Conservation (phyloP, 1,139 yeast species). For the Yamadazyma pseudoaaseri region DNA sequence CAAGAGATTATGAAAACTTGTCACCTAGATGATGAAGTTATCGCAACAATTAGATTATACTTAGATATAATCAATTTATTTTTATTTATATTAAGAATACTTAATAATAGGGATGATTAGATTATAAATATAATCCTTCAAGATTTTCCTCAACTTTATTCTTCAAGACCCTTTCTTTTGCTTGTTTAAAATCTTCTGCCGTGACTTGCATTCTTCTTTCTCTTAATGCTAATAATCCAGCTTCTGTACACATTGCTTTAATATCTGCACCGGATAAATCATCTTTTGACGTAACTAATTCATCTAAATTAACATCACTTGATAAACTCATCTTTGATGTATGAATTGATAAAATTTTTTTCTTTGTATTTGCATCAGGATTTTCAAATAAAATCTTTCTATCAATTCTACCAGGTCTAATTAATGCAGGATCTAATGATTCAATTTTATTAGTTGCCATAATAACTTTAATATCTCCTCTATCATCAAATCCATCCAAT, state of each 20-base stretch:
- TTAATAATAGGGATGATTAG: slow-evolving; percentile 35
- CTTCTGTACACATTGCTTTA: slow-evolving; percentile 97
- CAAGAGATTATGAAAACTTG: slow-evolving; percentile 77
- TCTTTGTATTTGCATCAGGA: slow-evolving; percentile 91
- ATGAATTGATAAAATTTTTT: slow-evolving; percentile 90
- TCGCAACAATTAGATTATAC: slow-evolving; percentile 74
- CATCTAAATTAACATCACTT: slow-evolving; percentile 86
- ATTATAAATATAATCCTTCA: slow-evolving; percentile 84
- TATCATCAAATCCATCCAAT: slow-evolving; percentile 96
- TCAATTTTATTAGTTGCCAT: slow-evolving; percentile 99
- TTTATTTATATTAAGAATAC: slow-evolving; percentile 68
- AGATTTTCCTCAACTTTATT: slow-evolving; percentile 96
- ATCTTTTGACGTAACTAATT: slow-evolving; percentile 86
- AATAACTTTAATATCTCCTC: slow-evolving; percentile 97
- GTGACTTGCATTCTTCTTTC: slow-evolving; percentile 99
- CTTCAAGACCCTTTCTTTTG: slow-evolving; percentile 95
- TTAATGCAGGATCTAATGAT: slow-evolving; percentile 93
- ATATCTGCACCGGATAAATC: slow-evolving; percentile 98
- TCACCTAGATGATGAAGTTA: slow-evolving; percentile 83
- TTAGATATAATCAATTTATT: slow-evolving; percentile 82
- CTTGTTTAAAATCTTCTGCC: slow-evolving; percentile 90
- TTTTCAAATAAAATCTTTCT: slow-evolving; percentile 95
- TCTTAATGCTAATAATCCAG: slow-evolving; percentile 92
- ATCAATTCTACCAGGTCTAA: slow-evolving; percentile 98
- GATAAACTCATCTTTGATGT: slow-evolving; percentile 93